Evolutionary conservation across 2,329 filamentous ascomycete species (phyloP), one percentile per base, ranked within the genome.

Genomic region (Cordyceps javanica): DNA sequence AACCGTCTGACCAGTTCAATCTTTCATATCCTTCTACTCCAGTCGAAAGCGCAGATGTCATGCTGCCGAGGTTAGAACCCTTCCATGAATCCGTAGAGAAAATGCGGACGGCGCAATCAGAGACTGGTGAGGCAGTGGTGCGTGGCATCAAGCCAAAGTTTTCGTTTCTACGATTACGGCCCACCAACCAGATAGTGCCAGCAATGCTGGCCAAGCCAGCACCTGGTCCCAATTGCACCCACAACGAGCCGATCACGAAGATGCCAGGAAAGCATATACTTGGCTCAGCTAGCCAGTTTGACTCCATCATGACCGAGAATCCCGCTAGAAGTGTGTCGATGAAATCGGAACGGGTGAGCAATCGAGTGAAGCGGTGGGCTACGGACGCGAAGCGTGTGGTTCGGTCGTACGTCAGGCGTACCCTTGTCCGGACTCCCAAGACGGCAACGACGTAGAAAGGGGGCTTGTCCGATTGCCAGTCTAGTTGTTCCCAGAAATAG

Each of bases 281-380:
- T 28, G 30, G 21, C n/a, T n/a, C 25, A 5, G 10, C 19, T 11
- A 46, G 11, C 21, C 41, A 49, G 9, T 46, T 39, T 8, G 51
- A 54, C 13, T 26, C 23, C 19, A 41, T 21, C 14, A n/a, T 41
- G 8, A 44, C 55, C 3, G 23, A 41, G 8, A 60, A 61, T 3
- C 41, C 25, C 14, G 60, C 16, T n/a, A n/a, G 16, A 49, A 55
- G 30, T 58, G 26, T 32, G 34, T 61, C 62, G 19, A 48, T 41
- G 16, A 63, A 51, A 48, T 58, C 63, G 26, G 65, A 61, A 44
- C 65, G 62, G 54, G 61, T 61, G 51, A 63, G 60, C 13, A 63
- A 63, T 6, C 65, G 68, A 30, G 63, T 74, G 32, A 68, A 64
- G 57, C 65, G 64, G 38, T 74, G 72, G 72, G 70, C 69, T 23